Evolutionary conservation across 2,329 filamentous ascomycete species (phyloP).

Genomic region (Ciborinia camelliae): DNA sequence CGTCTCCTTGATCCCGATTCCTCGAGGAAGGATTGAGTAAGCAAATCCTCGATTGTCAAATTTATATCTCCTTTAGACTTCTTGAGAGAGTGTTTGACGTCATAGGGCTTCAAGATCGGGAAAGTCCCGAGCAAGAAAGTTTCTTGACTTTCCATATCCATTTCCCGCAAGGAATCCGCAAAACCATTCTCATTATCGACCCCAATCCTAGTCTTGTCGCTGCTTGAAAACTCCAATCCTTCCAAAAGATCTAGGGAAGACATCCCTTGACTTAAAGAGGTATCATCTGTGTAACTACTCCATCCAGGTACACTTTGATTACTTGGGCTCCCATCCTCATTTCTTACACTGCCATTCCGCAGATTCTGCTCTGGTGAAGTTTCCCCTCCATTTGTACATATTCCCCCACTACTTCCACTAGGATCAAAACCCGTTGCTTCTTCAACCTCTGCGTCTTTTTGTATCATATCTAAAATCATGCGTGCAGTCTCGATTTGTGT

Average conservation of each 20-base stretch:
- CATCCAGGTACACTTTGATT: constrained; percentile 28
- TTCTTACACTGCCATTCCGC: constrained; percentile 20
- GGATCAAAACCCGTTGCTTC: constrained; percentile 76
- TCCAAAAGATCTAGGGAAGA: constrained; percentile 30
- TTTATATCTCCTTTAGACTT: constrained; percentile 66
- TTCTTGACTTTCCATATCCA: constrained; percentile 61
- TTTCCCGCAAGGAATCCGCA: constrained; percentile 37
- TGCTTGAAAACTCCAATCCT: constrained; percentile 28
- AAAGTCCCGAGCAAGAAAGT: constrained; percentile 67
- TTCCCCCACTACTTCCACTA: constrained; percentile 60
- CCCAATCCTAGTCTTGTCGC: constrained; percentile 45
- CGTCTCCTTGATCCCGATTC: constrained; percentile 61
- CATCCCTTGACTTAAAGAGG: constrained; percentile 32
- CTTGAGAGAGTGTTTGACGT: constrained; percentile 63
- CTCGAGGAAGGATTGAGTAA: constrained; percentile 76
- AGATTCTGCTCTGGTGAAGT: constrained; percentile 10
- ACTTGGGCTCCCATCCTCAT: constrained; percentile 27
- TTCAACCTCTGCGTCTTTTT: constrained; percentile 59
- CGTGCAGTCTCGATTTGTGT: constrained; percentile 53
- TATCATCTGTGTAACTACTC: constrained; percentile 35
- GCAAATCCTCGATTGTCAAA: constrained; percentile 71
- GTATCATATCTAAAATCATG: constrained; percentile 61
- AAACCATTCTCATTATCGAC: constrained; percentile 46
- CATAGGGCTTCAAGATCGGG: constrained; percentile 60
- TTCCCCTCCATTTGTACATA: constrained; percentile 16